Evolutionary conservation across 352 stramenopile species (phyloP).

Genomic region (Phytopythium aichiense): DNA sequence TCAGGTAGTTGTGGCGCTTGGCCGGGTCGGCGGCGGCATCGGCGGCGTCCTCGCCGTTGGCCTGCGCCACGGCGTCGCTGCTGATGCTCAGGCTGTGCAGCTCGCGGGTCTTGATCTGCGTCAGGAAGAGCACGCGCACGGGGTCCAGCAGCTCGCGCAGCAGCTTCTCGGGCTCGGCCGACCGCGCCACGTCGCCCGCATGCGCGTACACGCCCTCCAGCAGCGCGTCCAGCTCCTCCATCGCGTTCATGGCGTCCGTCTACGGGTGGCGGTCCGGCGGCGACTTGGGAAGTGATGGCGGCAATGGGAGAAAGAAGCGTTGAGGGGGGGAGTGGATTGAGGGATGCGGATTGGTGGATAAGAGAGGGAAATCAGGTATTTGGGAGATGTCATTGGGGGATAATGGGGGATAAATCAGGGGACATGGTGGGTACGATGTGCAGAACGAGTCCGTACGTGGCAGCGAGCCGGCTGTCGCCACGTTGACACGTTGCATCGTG

Average conservation of each 20-base stretch:
- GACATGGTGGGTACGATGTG: not conserved
- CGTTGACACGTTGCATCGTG: not conserved
- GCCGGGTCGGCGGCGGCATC: not conserved
- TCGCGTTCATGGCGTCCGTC: conserved; percentile 5
- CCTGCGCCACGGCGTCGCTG: conserved; percentile 15
- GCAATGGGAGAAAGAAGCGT: not conserved
- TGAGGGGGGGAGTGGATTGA: not conserved
- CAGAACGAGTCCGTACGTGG: not conserved
- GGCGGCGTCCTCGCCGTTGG: not conserved
- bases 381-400: not conserved
- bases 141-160: conserved; percentile 49
- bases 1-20: conserved; percentile 21
- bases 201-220: conserved; percentile 43
- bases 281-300: conserved; percentile 1
- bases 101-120: conserved; percentile 17
- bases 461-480: not conserved
- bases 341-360: not conserved
- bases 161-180: conserved; percentile 29
- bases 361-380: not conserved
- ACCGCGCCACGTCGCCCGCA: conserved; percentile 30
- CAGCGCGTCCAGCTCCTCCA: conserved; percentile 62
- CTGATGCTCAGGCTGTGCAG: conserved; percentile 12
- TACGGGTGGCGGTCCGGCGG: not conserved
- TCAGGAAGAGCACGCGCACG: conserved; percentile 36
- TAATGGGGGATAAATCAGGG: conserved; percentile 2